phyloP scores from a whole-genome alignment of 1,284 basidiomycete species.

The Anthracocystis panici-leucophaei region DNA sequence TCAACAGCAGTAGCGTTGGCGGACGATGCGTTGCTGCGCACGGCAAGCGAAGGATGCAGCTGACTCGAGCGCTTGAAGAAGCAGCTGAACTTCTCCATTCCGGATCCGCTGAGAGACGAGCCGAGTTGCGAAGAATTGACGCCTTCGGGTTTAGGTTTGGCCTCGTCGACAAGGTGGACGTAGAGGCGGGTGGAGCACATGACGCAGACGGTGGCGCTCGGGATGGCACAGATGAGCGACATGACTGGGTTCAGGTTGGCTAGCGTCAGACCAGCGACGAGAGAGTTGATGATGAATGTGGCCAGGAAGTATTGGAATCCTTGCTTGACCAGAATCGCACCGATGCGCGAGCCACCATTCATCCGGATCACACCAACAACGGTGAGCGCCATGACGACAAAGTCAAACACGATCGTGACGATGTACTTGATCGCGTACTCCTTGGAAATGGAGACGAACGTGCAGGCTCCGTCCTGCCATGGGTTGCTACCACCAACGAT shows the following conservation, averaged over 20 bases:
- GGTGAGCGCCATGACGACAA: constrained; percentile 51
- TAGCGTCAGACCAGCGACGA: constrained; percentile 48
- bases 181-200: constrained; percentile 55
- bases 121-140: constrained; percentile 25
- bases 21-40: constrained; percentile 1
- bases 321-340: constrained; percentile 49
- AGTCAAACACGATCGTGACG: constrained; percentile 47
- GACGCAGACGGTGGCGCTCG: constrained; percentile 47
- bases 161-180: constrained; percentile 50
- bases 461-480: constrained; percentile 51
- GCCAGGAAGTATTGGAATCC: constrained; percentile 57
- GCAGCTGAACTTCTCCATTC: constrained; percentile 32
- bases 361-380: constrained; percentile 53
- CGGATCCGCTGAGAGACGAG: constrained; percentile 12
- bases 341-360: constrained; percentile 51
- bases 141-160: constrained; percentile 36
- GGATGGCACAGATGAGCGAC: constrained; percentile 55
- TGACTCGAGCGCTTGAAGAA: constrained; percentile 33
- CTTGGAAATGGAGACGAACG: constrained; percentile 22
- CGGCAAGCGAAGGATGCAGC: constrained; percentile 16
- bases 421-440: constrained; percentile 51
- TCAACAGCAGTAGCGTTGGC: constrained; percentile 5
- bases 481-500: constrained; percentile 24
- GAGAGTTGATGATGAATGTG: constrained; percentile 48
- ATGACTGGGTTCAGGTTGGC: constrained; percentile 55